These are phyloP conservation scores for Sungouiozyma ichnusensis DNA, from an alignment of 805 yeast species.

Conservation along the genomic window DNA sequence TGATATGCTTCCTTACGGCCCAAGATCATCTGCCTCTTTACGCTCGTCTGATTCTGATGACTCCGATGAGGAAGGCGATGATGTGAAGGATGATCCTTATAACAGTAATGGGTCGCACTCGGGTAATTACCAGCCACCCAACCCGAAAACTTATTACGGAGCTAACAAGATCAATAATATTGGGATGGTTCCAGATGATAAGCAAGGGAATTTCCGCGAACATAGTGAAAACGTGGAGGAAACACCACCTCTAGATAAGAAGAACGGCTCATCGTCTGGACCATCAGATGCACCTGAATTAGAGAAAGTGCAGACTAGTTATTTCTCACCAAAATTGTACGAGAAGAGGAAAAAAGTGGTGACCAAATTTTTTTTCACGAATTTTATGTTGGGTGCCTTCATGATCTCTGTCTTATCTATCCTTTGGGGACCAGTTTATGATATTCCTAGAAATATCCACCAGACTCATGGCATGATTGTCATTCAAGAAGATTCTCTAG, in stretches of 20 bases:
- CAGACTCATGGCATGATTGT: constrained; percentile 25
- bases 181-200: background rate
- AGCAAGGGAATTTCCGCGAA: background rate
- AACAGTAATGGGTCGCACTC: background rate
- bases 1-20: background rate
- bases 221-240: background rate
- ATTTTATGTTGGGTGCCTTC: constrained; percentile 12
- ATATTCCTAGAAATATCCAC: constrained; percentile 13
- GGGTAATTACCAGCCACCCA: background rate
- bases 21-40: background rate
- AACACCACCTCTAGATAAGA: background rate
- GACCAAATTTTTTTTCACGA: background rate
- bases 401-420: constrained; percentile 18
- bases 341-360: constrained; percentile 5
- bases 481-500: constrained; percentile 20
- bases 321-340: constrained; percentile 7
- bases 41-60: background rate
- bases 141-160: background rate
- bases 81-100: too few relatives aligned
- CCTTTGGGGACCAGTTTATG: constrained; percentile 31
- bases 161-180: background rate
- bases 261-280: background rate
- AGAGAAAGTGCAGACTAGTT: background rate
- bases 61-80: background rate
- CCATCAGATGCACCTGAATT: background rate